Base-by-base conservation (phyloP, 768 basidiomycete genomes). In the Pisolithus albus region DNA sequence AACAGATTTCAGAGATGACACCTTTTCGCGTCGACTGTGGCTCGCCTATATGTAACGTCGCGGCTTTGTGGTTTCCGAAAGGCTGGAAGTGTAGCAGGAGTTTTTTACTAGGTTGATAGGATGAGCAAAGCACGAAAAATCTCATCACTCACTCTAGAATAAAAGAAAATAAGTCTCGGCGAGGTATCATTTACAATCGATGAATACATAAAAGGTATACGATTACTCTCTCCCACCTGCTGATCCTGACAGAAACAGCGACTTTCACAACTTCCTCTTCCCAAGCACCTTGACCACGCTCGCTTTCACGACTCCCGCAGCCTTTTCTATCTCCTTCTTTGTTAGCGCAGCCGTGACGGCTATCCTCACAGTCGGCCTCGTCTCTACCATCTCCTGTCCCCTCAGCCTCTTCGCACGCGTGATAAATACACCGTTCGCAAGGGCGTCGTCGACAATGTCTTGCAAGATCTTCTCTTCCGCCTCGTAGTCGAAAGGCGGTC, bases 291-390 rank as follows among this genome's bases (percentile, higher is more conserved):
- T 92, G 38, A 77, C 74, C 42, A 92, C 71, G 37, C 84, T 85
- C 28, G 75, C 74, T 71, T 86, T 90, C 52, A 99, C 68, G 18
- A 87, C 77, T 21, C 70, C 71, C 6, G 84, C 81, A 3, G 93
- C 88, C 74, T 92, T 94, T 75, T 96, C 93, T 50, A 84, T 81
- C 60, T 98, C 96, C 71, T 94, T 95, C 77, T 76, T 86, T 23
- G 84, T 83, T 57, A 97, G 66, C 13, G 82, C 92, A 13, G 83
- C 79, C 5, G 80, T 85, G 55, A 94, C 71, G 21, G 86, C 85
- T n/a, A 98, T 71, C 54, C 90, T 80, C 53, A 98, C 82, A 59
- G 87, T 90, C 36, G 96, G 92, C 43, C 84, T 75, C 15, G 82
- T 77, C 65, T 96, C 92, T 15, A 80, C 72, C 56, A 81, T 71